A percentile compares a stretch with the other conserved stretches of the same genome.
Conservation (phyloP, 331 rosid genomes). For the Malus hybrid region DNA sequence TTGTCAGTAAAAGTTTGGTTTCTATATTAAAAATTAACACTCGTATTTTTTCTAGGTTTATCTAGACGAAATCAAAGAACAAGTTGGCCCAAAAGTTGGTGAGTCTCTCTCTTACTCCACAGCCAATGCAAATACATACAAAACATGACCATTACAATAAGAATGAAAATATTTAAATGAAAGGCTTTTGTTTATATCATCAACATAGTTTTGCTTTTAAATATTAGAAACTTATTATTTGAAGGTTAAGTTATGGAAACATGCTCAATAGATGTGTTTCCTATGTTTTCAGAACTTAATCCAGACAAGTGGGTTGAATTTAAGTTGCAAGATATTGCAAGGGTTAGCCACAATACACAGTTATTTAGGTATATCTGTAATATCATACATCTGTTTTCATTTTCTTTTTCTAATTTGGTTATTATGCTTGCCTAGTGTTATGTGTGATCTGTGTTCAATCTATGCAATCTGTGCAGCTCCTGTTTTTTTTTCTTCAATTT, state of each 20-base stretch:
- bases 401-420: too few relatives aligned
- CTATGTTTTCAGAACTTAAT: constrained; percentile 52
- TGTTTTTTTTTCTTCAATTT: too few relatives aligned
- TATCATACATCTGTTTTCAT: too few relatives aligned
- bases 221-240: too few relatives aligned
- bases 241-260: background rate
- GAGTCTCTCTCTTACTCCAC: constrained; percentile 20
- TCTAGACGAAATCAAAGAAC: constrained; percentile 47
- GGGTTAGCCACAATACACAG: constrained; percentile 82
- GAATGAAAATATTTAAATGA: background rate
- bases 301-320: constrained; percentile 80
- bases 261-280: background rate
- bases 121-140: too few relatives aligned
- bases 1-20: background rate
- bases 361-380: constrained; percentile 56
- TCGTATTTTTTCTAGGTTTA: constrained; percentile 37
- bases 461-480: too few relatives aligned
- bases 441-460: too few relatives aligned
- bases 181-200: background rate
- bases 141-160: background rate
- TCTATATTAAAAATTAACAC: background rate
- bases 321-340: constrained; percentile 87
- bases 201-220: background rate
- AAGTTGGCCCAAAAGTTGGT: constrained; percentile 49
- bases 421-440: too few relatives aligned